Conservation (phyloP, 2,329 filamentous ascomycete species). For the Clonostachys sp. region DNA sequence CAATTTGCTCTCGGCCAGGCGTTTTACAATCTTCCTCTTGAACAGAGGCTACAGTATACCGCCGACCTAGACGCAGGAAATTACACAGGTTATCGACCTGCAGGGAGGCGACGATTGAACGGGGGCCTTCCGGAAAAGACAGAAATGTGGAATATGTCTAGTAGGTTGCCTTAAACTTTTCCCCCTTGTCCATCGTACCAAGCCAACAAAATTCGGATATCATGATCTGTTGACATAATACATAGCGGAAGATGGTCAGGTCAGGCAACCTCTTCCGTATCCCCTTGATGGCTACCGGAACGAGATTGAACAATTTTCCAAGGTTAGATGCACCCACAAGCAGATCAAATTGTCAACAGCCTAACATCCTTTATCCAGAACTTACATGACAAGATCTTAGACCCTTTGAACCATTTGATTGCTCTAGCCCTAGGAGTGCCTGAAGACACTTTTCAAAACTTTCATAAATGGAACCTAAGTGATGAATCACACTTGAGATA, state of each 20-base stretch:
- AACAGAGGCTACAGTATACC: constrained; percentile 54
- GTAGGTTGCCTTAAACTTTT: constrained; percentile 8
- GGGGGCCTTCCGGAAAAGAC: constrained; percentile 32
- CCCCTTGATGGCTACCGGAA: constrained; percentile 41
- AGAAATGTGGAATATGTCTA: constrained; percentile 31
- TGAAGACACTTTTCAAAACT: constrained; percentile 47
- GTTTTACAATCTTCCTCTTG: constrained; percentile 46
- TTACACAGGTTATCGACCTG: constrained; percentile 52
- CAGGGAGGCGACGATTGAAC: constrained; percentile 25
- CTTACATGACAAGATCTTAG: constrained; percentile 48
- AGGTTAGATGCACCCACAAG: constrained; percentile 12
- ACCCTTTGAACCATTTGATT: constrained; percentile 53
- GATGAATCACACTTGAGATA: constrained; percentile 59
- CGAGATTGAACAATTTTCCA: constrained; percentile 53
- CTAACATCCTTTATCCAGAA: neutral
- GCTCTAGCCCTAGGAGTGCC: constrained; percentile 57
- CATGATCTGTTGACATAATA: neutral
- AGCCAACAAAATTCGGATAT: neutral
- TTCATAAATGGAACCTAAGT: constrained; percentile 50
- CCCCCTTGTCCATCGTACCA: neutral
- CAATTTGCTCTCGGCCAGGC: constrained; percentile 56
- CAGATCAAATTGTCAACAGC: no score
- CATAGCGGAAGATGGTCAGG: constrained; percentile 19
- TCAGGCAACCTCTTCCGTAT: constrained; percentile 26
- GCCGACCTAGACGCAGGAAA: constrained; percentile 42